Evolutionary conservation across 805 yeast genomes (phyloP).

Genomic region (Ogataea salicorniae): DNA sequence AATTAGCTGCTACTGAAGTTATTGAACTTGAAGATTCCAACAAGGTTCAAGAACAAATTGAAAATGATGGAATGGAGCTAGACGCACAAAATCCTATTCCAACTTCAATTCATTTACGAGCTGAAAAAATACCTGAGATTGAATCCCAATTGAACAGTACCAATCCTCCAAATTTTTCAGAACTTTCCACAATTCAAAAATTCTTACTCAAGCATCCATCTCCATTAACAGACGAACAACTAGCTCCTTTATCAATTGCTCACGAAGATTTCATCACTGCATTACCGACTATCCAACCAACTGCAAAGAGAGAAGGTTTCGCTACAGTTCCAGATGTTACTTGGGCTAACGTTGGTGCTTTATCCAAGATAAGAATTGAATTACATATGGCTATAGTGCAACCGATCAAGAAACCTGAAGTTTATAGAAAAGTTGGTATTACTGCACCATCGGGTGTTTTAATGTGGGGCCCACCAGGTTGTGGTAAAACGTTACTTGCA

Average conservation of each 20-base stretch:
- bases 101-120: neutral
- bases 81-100: constrained; percentile 6
- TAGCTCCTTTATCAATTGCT: constrained; percentile 69
- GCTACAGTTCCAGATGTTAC: constrained; percentile 98
- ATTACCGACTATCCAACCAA: constrained; percentile 90
- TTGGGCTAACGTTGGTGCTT: constrained; percentile 94
- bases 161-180: constrained; percentile 5
- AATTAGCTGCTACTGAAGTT: neutral
- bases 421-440: constrained; percentile 86
- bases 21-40: neutral
- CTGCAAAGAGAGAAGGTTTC: constrained; percentile 97
- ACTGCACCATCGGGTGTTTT: constrained; percentile 95
- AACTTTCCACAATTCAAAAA: constrained; percentile 58
- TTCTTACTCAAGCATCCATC: constrained; percentile 73
- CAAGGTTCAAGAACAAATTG: constrained; percentile 3
- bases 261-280: constrained; percentile 80
- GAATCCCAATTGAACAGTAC: constrained; percentile 1
- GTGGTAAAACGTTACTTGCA: constrained; percentile 94
- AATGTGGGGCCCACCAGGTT: constrained; percentile 99
- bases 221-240: constrained; percentile 70
- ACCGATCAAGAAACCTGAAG: constrained; percentile 88
- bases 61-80: constrained; percentile 21
- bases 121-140: neutral
- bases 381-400: constrained; percentile 96
- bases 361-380: constrained; percentile 74